Evolutionary conservation across 225 moss, liverwort and hornwort species (phyloP), one percentile per base, ranked within the genome.

Genomic region (Physcomitrellopsis africana): DNA sequence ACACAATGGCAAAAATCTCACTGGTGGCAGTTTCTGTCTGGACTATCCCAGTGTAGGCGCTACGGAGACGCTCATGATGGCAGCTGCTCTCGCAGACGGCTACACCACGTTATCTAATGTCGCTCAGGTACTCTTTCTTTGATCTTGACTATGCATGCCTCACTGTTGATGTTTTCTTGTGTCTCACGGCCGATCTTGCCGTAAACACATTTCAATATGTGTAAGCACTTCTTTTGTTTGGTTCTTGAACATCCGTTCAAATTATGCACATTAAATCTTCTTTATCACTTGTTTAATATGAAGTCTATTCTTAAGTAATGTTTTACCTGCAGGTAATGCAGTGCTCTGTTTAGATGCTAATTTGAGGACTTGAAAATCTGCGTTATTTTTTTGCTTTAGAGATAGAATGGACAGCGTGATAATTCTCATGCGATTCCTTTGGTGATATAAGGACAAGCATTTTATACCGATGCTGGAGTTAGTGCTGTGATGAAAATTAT

Each of bases 41-140:
- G 93, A 99, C 82, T 99, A 93, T 80, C 99, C 99, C 10, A 99
- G 99, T 80, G 99, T 99, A 59, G 99, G 99, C 44, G 99, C 99
- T 73, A 99, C 99, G 29, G 94, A 95, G 79, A 99, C 99, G 23
- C 93, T 99, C 43, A 93, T 99, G 95, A 99, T 99, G 94, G 99
- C 99, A 68, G 93, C 99, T 79, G 63, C 92, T 73, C 87, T 99
- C 83, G 94, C 99, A 76, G 90, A 93, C 47, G 99, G 99, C 26
- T 79, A 81, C 74, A 99, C 87, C 65, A 87, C 89, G 12, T 83
- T 99, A 79, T 89, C 81, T 57, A 93, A 95, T 77, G 99, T 92
- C 47, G 99, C 99, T 77, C 93, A 95, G 94, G 96, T 96, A 79
- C 64, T 15, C 27, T 65, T 60, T 26, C 43, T 17, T 22, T 70